Percentiles rank a stretch among this genome's conserved stretches.
Evolutionary conservation across 2,329 filamentous ascomycete species (phyloP).

Genomic region (Pseudocercospora cruenta): DNA sequence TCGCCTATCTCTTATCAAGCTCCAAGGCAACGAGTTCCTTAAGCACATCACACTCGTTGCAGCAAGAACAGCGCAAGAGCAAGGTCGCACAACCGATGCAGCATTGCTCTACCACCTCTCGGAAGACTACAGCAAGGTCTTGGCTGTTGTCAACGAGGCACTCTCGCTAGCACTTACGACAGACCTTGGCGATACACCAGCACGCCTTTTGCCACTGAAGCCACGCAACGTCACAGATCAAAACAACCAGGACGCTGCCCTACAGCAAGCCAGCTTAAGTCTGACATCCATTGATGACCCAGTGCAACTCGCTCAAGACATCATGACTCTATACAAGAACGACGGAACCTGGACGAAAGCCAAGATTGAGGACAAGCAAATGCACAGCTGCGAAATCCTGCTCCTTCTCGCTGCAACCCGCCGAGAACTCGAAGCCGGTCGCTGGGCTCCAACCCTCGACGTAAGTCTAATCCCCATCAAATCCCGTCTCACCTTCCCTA

Average conservation of each 20-base stretch:
- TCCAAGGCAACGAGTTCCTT: conserved; percentile 82
- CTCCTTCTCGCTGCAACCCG: conserved; percentile 66
- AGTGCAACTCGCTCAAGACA: conserved; percentile 63
- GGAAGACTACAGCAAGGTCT: conserved; percentile 93
- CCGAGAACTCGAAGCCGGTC: conserved; percentile 58
- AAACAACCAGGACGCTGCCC: conserved; percentile 38
- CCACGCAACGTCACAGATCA: conserved; percentile 58
- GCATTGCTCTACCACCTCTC: conserved; percentile 93
- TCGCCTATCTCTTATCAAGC: conserved; percentile 77
- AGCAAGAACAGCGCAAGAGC: conserved; percentile 89
- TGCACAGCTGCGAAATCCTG: conserved; percentile 62
- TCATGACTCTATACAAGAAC: conserved; percentile 64
- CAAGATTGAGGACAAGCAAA: conserved; percentile 61
- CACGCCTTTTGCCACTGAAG: conserved; percentile 78
- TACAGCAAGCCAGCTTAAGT: conserved; percentile 62
- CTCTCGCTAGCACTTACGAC: conserved; percentile 87
- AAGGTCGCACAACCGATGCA: conserved; percentile 88
- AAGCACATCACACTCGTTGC: conserved; percentile 91
- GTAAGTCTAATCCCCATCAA: conserved; percentile 57
- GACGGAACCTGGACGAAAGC: conserved; percentile 62
- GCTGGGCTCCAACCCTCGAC: conserved; percentile 66
- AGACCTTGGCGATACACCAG: conserved; percentile 79
- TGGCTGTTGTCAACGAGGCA: conserved; percentile 84
- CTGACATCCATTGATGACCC: conserved; percentile 71
- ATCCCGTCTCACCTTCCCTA: not conserved